phyloP scores from a whole-genome alignment of 2,329 filamentous ascomycete genomes.

The Sodiomyces alkalinus region DNA sequence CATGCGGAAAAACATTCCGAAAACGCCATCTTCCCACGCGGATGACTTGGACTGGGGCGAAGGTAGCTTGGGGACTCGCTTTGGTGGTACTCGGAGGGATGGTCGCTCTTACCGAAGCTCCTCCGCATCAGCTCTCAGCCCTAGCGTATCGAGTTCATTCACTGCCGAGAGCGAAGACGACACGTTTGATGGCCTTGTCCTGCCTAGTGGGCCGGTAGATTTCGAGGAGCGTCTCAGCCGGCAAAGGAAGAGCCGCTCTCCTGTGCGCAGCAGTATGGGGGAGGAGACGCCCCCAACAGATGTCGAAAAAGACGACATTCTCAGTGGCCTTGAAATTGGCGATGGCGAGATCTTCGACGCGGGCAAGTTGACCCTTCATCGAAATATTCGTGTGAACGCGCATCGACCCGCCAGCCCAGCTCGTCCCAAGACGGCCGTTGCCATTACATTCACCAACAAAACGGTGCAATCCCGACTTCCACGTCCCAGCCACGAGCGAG shows the following conservation, averaged over 20 bases:
- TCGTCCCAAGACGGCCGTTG: slow-evolving; percentile 60
- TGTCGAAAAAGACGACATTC: slow-evolving; percentile 57
- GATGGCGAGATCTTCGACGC: slow-evolving; percentile 70
- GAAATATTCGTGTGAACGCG: slow-evolving; percentile 79
- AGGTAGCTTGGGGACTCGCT: slow-evolving; percentile 79
- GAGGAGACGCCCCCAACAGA: slow-evolving; percentile 18
- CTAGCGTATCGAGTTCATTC: slow-evolving; percentile 81
- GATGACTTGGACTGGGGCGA: slow-evolving; percentile 92
- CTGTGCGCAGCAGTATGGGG: slow-evolving; percentile 28
- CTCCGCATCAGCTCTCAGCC: slow-evolving; percentile 76
- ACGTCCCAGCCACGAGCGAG: slow-evolving; percentile 57
- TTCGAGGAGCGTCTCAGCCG: slow-evolving; percentile 65
- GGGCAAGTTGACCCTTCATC: slow-evolving; percentile 70
- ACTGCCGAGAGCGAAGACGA: slow-evolving; percentile 91
- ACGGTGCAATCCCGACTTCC: slow-evolving; percentile 60
- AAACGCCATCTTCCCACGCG: slow-evolving; percentile 40
- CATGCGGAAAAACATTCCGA: slow-evolving; percentile 43
- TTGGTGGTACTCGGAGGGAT: slow-evolving; percentile 72
- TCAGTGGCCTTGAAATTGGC: slow-evolving; percentile 75
- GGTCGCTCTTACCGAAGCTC: slow-evolving; percentile 71
- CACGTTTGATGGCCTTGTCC: slow-evolving; percentile 72
- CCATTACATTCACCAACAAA: slow-evolving; percentile 84
- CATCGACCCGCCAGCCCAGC: slow-evolving; percentile 53
- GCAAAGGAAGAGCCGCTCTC: slow-evolving; percentile 46
- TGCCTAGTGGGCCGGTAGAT: slow-evolving; percentile 72